Base-by-base conservation (phyloP, 2,329 filamentous ascomycete species). In the Macrophomina tecta region DNA sequence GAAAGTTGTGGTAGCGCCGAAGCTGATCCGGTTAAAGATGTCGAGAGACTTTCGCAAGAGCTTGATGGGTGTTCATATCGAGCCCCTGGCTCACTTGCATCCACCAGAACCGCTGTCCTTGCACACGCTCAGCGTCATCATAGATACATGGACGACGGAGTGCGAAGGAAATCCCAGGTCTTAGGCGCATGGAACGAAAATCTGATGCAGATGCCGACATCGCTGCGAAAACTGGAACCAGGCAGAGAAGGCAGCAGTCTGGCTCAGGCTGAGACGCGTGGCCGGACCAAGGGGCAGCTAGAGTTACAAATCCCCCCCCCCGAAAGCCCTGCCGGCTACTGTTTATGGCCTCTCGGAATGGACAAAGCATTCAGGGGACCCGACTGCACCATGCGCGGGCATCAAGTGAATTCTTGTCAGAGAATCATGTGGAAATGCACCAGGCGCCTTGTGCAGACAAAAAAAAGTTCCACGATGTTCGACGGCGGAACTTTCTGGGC, bases 41-140 rank as follows among this genome's bases (percentile, higher is more conserved):
- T 65, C 34, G 52, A 58, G 32, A 58, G 52, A 51, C 51, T 65
- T 14, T 23, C 58, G 63, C 63, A 65, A 42, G 51, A 65, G 40
- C 40, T 65, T 36, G 63, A 65, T 30, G 40, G 38, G 40, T 30
- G 32, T 48, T 40, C 63, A 51, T 58, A 23, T 65, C 40, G 12
- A 38, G 34, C 23, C 45, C 52, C 40, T 40, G 38, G 18, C 30
- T 14, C 40, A 28, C 51, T 42, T 65, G 52, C 18, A 14, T 30
- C 42, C 16, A 18, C 32, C 48, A 32, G 8, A 5, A 12, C 7
- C 11, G 42, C 63, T 16, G 30, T 45, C 51, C 52, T 49, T 65
- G 42, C 40, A 49, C 14, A 23, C 34, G 32, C 3, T 12, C 5
- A 49, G 12, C 12, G 32, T 18, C n/a, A 48, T 58, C 8, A 49